Base-by-base conservation (phyloP, 2,329 filamentous ascomycete species). In the Pseudocercospora musae region DNA sequence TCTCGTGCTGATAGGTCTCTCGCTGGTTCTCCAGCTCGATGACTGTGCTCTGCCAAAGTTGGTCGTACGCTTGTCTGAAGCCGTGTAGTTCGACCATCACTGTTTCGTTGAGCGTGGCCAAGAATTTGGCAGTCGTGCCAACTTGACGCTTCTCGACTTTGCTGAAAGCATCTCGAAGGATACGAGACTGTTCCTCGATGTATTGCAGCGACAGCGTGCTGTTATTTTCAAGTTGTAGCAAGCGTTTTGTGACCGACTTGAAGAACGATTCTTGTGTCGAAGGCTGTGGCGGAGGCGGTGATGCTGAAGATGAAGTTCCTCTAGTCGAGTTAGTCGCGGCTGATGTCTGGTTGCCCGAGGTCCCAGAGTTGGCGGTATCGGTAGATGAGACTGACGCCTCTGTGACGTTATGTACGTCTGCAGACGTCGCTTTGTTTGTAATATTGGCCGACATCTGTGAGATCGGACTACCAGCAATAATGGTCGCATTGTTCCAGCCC, bases 231-330 rank as follows among this genome's bases (percentile, higher is more conserved):
- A 98, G 87, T 70, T 93, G 88, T 67, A 94, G 91, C 4, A 99
- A 83, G 1, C 95, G 90, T 76, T 98, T 98, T 66, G 93, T 92
- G 8, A 98, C 89, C 3, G 92, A 91, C 75, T 98, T 98, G 84
- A 97, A 99, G 77, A 99, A 98, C 1, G 91, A 95, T 74, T 99
- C 95, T 76, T 99, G 95, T 0, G 96, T 95, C 0, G 93, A 92
- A 1, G 94, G 93, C 78, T 68, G 84, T 77, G 25, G 79, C 77
- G 46, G 81, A 72, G 8, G 80, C 78, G 64, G 63, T 15, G 66
- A 57, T 52, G 61, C 66, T 31, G 54, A 23, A 3, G 64, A 55
- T 13, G 65, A 60, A 8, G 49, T 37, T 1, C 33, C 50, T 13
- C 63, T 61, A 6, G 56, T 64, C 4, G 66, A 61, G 31, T 52